phyloP scores from a whole-genome alignment of 2,329 filamentous ascomycete species.

The Calonectria ilicicola region DNA sequence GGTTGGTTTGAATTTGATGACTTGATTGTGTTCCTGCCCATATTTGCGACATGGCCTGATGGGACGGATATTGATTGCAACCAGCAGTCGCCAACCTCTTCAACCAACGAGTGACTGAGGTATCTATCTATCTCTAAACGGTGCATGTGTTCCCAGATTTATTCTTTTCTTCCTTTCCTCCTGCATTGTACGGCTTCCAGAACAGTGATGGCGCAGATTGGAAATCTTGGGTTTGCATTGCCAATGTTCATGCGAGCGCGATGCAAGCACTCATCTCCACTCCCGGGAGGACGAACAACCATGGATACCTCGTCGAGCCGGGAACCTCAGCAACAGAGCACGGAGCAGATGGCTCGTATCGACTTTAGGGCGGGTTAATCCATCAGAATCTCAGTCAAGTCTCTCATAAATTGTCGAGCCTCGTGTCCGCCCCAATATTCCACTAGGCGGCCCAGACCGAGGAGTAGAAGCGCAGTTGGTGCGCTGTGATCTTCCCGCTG shows the following conservation, averaged over 20 bases:
- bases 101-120: too few species aligned
- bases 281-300: constrained; percentile 9
- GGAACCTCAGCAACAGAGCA: neutral
- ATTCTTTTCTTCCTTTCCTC: constrained; percentile 1
- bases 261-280: constrained; percentile 32
- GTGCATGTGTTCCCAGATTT: constrained; percentile 1
- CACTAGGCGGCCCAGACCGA: neutral
- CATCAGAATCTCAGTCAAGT: neutral
- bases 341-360: constrained; percentile 10
- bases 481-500: neutral
- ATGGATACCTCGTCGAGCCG: constrained; percentile 18
- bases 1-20: constrained; percentile 14
- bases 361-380: neutral
- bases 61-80: neutral
- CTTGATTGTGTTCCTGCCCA: neutral
- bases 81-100: neutral
- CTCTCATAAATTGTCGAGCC: neutral
- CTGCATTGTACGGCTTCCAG: constrained; percentile 2
- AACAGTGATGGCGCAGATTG: constrained; percentile 1
- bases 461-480: neutral
- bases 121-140: neutral
- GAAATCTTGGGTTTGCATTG: constrained; percentile 22
- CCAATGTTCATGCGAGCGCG: constrained; percentile 32
- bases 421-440: neutral
- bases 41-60: constrained; percentile 1